phyloP scores from a whole-genome alignment of 2,329 filamentous ascomycete species.

The Nannizziopsis barbatae region DNA sequence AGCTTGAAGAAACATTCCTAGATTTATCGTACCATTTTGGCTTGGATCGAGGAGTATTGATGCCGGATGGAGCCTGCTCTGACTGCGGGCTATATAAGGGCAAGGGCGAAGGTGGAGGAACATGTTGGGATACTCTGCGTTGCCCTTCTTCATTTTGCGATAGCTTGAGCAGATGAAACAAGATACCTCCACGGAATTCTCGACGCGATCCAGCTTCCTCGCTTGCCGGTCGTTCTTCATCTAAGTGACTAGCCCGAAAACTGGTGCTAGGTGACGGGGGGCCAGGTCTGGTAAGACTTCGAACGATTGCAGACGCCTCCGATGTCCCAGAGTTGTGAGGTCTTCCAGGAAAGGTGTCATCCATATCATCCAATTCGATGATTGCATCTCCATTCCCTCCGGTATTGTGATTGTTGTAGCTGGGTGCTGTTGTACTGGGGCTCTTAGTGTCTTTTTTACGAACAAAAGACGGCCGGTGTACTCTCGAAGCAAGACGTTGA shows the following conservation, averaged over 20 bases:
- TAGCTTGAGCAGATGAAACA: conserved; percentile 61
- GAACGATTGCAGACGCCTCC: conserved; percentile 3
- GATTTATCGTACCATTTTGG: conserved; percentile 34
- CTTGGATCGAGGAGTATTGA: background rate
- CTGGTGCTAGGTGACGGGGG: background rate
- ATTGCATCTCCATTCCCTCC: background rate
- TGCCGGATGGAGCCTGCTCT: background rate
- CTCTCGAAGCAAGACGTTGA: conserved; percentile 26
- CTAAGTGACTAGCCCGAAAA: conserved; percentile 27
- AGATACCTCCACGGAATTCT: conserved; percentile 60
- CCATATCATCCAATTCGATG: background rate
- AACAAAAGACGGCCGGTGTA: conserved; percentile 21
- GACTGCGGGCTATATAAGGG: conserved; percentile 13
- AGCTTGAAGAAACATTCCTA: conserved; percentile 26
- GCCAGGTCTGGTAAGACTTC: background rate
- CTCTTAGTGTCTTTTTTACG: background rate
- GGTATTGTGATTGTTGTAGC: background rate
- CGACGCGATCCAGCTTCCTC: conserved; percentile 50
- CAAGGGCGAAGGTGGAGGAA: background rate
- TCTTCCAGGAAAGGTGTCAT: background rate
- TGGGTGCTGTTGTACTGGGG: background rate
- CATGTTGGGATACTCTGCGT: conserved; percentile 21
- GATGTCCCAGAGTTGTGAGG: background rate
- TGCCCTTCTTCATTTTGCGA: conserved; percentile 43
- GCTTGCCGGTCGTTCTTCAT: conserved; percentile 39